phyloP scores from a whole-genome alignment of 164 flowering plant genomes.

The Magnolia sinica region DNA sequence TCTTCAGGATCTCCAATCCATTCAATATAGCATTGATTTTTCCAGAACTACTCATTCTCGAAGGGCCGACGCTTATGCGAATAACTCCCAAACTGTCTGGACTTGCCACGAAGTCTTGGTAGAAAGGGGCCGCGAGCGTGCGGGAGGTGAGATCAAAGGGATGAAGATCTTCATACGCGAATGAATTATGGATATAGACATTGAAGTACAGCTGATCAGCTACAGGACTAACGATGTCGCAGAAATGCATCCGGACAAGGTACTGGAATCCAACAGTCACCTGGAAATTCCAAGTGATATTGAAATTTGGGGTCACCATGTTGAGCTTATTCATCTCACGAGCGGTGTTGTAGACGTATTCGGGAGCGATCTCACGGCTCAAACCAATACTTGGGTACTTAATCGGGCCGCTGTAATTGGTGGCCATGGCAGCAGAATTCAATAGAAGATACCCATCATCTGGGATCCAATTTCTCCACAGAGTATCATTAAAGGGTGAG shows the following conservation, averaged over 20 bases:
- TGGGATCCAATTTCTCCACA: slow-evolving; percentile 81
- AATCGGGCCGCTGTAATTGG: slow-evolving; percentile 20
- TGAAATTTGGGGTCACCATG: slow-evolving; percentile 30
- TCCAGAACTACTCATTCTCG: slow-evolving; percentile 37
- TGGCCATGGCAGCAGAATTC: slow-evolving; percentile 44
- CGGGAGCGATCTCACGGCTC: slow-evolving; percentile 62
- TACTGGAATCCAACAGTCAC: slow-evolving; percentile 21
- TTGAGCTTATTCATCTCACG: slow-evolving; percentile 60
- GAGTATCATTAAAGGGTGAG: slow-evolving; percentile 67
- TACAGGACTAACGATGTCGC: slow-evolving; percentile 68
- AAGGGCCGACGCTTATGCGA: slow-evolving; percentile 65
- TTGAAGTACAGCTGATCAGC: slow-evolving; percentile 51
- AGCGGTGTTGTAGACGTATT: slow-evolving; percentile 76
- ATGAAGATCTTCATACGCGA: slow-evolving; percentile 54
- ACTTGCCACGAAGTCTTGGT: slow-evolving; percentile 52
- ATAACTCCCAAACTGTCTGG: slow-evolving; percentile 27
- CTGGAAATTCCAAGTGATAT: slow-evolving; percentile 65
- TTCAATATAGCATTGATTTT: slow-evolving; percentile 61
- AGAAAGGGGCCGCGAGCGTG: slow-evolving; percentile 55
- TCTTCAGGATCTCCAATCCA: slow-evolving; percentile 83
- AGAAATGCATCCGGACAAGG: slow-evolving; percentile 79
- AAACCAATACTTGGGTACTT: slow-evolving; percentile 51
- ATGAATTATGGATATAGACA: slow-evolving; percentile 50
- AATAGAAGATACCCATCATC: slow-evolving; percentile 55
- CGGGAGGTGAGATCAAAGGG: slow-evolving; percentile 32